phyloP scores from a whole-genome alignment of 371 early-diverging fungal genomes.

The Mortierella sp. region DNA sequence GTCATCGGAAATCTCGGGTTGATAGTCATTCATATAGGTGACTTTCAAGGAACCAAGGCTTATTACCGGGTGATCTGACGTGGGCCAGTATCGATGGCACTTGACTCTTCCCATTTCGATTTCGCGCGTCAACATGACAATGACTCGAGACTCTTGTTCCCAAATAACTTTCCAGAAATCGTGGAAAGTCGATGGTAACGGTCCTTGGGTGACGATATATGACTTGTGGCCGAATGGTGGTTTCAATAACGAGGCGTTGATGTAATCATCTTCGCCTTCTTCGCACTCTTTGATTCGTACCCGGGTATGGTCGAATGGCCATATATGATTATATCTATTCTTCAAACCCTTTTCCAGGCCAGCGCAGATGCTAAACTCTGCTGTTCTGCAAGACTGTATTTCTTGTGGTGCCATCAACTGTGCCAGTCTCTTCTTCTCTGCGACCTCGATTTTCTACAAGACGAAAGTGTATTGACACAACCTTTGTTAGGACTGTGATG shows the following conservation, averaged over 20 bases:
- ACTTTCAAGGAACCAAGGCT: slow-evolving; percentile 60
- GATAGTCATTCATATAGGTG: slow-evolving; percentile 16
- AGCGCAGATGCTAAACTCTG: slow-evolving; percentile 72
- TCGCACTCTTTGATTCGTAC: slow-evolving; percentile 57
- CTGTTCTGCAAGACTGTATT: slow-evolving; percentile 56
- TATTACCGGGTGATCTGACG: slow-evolving; percentile 41
- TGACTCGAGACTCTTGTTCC: slow-evolving; percentile 81
- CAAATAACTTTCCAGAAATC: slow-evolving; percentile 95
- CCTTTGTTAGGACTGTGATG: not conserved
- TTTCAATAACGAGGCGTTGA: slow-evolving; percentile 79
- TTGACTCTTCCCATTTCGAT: slow-evolving; percentile 82
- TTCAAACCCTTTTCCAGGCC: slow-evolving; percentile 75
- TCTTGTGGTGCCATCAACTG: slow-evolving; percentile 71
- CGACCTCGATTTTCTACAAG: slow-evolving; percentile 65
- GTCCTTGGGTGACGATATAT: slow-evolving; percentile 93
- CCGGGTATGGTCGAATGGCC: slow-evolving; percentile 78
- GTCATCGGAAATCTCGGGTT: slow-evolving; percentile 20
- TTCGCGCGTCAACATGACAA: slow-evolving; percentile 93
- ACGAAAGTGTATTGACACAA: not conserved
- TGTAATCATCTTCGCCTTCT: slow-evolving; percentile 74
- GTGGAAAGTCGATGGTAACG: slow-evolving; percentile 81
- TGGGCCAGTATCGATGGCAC: slow-evolving; percentile 86
- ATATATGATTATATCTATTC: slow-evolving; percentile 85
- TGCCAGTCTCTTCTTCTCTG: slow-evolving; percentile 73
- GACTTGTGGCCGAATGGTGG: slow-evolving; percentile 64